Evolutionary conservation across 495 filamentous ascomycete genomes (phyloP).

Genomic region (Tuber brumale): DNA sequence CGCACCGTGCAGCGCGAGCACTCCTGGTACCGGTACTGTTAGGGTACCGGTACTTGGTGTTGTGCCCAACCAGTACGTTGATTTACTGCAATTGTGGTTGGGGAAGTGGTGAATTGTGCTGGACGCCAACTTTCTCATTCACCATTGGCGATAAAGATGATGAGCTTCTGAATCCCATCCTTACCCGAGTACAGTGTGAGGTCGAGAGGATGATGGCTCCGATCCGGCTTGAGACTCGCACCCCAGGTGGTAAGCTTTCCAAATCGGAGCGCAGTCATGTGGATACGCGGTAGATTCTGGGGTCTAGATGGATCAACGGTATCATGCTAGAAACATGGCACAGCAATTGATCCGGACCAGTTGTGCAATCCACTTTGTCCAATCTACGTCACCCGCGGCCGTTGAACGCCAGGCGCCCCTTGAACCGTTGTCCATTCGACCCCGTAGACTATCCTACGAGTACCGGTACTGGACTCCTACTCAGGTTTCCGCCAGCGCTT

Average conservation of each 20-base stretch:
- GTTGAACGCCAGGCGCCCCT: neutral
- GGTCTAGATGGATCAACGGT: neutral
- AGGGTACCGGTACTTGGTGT: too few species aligned
- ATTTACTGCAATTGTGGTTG: neutral
- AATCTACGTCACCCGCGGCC: conserved; percentile 2
- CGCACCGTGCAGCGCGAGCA: neutral
- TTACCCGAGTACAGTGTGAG: neutral
- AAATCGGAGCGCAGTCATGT: neutral
- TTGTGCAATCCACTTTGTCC: neutral
- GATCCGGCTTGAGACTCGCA: neutral
- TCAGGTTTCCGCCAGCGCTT: too few species aligned
- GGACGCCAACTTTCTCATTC: neutral
- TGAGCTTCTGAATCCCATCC: neutral
- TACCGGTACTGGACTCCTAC: neutral
- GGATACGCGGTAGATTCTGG: neutral
- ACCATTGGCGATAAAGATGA: neutral
- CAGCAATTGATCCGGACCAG: neutral
- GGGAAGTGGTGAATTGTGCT: neutral
- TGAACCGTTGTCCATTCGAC: neutral
- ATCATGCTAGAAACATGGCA: neutral
- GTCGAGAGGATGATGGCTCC: neutral
- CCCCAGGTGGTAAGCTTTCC: neutral
- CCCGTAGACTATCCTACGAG: neutral
- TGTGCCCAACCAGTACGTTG: neutral
- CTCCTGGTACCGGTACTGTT: neutral